phyloP scores from a whole-genome alignment of 495 filamentous ascomycete genomes.

The Penicillium canariense region DNA sequence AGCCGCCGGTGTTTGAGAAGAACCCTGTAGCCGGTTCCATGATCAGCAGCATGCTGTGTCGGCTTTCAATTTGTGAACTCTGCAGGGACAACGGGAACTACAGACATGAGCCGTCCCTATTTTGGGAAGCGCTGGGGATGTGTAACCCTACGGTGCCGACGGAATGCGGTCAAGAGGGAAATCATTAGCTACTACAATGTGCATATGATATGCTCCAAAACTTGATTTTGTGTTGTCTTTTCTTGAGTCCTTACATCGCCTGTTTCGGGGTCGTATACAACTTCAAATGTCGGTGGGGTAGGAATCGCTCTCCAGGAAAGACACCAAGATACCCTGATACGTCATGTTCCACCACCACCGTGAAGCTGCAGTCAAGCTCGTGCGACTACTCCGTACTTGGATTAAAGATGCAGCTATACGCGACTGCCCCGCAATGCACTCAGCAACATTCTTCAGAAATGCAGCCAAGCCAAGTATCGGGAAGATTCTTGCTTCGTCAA shows the following conservation, averaged over 20 bases:
- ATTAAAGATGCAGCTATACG: background rate
- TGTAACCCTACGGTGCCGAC: background rate
- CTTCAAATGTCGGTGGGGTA: background rate
- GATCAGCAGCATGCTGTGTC: too few species aligned
- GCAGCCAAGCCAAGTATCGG: background rate
- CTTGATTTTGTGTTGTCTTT: background rate
- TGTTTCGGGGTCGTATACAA: background rate
- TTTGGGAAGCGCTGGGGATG: background rate
- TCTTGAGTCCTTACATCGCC: background rate
- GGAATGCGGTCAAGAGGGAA: background rate
- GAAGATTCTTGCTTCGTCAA: background rate
- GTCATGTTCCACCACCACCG: background rate
- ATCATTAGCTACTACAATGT: background rate
- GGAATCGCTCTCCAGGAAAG: background rate
- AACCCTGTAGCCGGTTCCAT: too few species aligned
- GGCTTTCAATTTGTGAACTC: too few species aligned
- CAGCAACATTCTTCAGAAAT: background rate
- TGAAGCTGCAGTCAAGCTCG: background rate
- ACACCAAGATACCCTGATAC: background rate
- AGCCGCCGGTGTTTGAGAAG: too few species aligned
- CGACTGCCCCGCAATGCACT: background rate
- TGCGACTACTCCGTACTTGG: background rate
- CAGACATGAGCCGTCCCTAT: background rate
- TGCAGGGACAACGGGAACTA: too few species aligned
- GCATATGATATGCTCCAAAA: background rate